These are phyloP conservation scores for Leucaena leucocephala DNA, from an alignment of 306 rosid genomes.

Conservation along the genomic window DNA sequence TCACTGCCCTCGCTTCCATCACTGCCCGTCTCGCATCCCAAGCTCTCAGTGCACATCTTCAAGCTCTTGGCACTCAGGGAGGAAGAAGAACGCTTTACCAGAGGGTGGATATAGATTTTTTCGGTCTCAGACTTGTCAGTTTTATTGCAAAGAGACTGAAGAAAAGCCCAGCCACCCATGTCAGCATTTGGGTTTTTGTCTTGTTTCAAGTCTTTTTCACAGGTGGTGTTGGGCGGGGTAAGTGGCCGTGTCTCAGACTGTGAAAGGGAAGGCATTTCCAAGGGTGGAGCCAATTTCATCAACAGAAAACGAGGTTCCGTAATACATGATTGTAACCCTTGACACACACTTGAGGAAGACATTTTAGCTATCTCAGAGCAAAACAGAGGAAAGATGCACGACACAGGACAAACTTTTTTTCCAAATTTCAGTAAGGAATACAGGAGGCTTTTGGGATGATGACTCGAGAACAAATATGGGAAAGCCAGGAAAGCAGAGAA, in stretches of 20 bases:
- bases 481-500: conserved; percentile 25
- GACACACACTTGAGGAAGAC: conserved; percentile 51
- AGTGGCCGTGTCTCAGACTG: background rate
- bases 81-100: conserved; percentile 44
- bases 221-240: background rate
- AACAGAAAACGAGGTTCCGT: conserved; percentile 46
- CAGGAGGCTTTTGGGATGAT: background rate
- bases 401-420: background rate
- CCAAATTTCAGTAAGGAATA: background rate
- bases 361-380: conserved; percentile 26
- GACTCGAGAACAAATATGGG: background rate
- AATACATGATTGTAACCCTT: conserved; percentile 53
- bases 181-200: background rate
- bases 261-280: background rate
- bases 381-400: background rate
- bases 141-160: conserved; percentile 41
- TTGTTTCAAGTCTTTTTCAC: conserved; percentile 19
- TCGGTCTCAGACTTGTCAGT: conserved; percentile 23
- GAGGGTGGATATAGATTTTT: conserved; percentile 60
- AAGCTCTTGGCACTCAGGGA: conserved; percentile 64
- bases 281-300: conserved; percentile 47
- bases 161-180: conserved; percentile 47
- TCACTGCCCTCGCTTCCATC: conserved; percentile 35
- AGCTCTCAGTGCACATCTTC: conserved; percentile 78
- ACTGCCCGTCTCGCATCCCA: conserved; percentile 75